phyloP scores from a whole-genome alignment of 768 basidiomycete genomes.

The Suillus discolor region DNA sequence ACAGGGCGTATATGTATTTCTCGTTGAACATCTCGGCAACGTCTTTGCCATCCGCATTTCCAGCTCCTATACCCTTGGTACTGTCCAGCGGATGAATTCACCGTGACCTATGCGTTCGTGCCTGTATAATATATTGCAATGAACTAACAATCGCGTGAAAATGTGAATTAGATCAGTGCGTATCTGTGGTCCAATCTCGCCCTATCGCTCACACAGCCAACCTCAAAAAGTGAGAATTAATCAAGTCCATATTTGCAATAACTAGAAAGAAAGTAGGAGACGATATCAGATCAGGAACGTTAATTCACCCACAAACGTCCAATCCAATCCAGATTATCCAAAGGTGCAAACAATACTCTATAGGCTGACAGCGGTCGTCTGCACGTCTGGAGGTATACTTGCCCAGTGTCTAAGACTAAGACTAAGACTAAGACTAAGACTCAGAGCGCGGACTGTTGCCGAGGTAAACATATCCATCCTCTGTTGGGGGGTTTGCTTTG shows the following conservation, averaged over 20 bases:
- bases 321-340: not conserved
- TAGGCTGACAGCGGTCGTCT: not conserved
- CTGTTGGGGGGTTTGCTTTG: constrained; percentile 66
- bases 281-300: not conserved
- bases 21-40: too few relatives aligned
- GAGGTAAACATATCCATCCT: constrained; percentile 76
- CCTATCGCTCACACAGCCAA: not conserved
- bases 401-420: constrained; percentile 15
- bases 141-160: not conserved
- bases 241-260: constrained; percentile 1
- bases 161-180: constrained; percentile 16
- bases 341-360: not conserved
- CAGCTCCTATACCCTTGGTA: too few relatives aligned
- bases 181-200: not conserved
- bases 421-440: constrained; percentile 17
- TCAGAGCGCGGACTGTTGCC: constrained; percentile 45
- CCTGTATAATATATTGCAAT: constrained; percentile 38
- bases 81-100: constrained; percentile 46
- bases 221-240: not conserved
- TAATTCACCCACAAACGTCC: not conserved
- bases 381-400: not conserved
- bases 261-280: not conserved
- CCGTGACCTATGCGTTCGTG: constrained; percentile 94
- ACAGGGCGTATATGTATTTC: too few relatives aligned
- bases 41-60: too few relatives aligned